These are phyloP conservation scores for Alternaria sp. DNA, from an alignment of 2,329 filamentous ascomycete species.

Conservation along the genomic window DNA sequence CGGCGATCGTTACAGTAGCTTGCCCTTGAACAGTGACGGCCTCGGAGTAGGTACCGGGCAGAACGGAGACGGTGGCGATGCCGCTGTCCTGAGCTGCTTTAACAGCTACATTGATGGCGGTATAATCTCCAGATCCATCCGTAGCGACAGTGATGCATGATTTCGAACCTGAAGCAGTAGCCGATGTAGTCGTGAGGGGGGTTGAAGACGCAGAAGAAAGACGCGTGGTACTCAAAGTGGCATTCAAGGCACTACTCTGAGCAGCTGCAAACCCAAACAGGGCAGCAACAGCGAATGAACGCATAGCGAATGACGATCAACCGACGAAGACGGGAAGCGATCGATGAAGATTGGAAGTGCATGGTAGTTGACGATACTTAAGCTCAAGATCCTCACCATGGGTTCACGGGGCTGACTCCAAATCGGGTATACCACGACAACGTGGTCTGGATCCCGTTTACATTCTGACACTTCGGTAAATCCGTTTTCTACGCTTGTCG, in stretches of 20 bases:
- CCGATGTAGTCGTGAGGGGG: conserved; percentile 3
- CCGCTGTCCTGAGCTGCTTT: conserved; percentile 54
- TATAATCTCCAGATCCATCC: conserved; percentile 57
- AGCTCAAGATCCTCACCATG: conserved; percentile 19
- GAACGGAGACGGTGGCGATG: conserved; percentile 56
- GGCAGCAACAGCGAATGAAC: conserved; percentile 17
- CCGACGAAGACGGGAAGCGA: conserved; percentile 2
- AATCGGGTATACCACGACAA: conserved; percentile 7
- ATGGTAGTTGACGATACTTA: conserved; percentile 8
- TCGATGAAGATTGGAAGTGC: conserved; percentile 3
- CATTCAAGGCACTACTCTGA: conserved; percentile 23
- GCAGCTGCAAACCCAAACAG: conserved; percentile 25
- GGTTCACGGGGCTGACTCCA: conserved; percentile 13
- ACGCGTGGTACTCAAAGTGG: conserved; percentile 4
- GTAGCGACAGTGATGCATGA: conserved; percentile 55
- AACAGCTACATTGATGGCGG: conserved; percentile 57
- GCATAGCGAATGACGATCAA: conserved; percentile 24
- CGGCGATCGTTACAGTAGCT: conserved; percentile 55
- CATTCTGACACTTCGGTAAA: conserved; percentile 2
- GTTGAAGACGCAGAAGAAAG: conserved; percentile 4
- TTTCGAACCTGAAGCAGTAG: conserved; percentile 11
- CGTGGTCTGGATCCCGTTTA: conserved; percentile 9
- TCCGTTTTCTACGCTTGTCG: conserved; percentile 3
- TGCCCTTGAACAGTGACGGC: conserved; percentile 53
- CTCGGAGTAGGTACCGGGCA: conserved; percentile 58